Percentiles rank a stretch among this genome's conserved stretches.
Conservation (phyloP, 257 asterid genomes). For the Solanum chiquidenum region DNA sequence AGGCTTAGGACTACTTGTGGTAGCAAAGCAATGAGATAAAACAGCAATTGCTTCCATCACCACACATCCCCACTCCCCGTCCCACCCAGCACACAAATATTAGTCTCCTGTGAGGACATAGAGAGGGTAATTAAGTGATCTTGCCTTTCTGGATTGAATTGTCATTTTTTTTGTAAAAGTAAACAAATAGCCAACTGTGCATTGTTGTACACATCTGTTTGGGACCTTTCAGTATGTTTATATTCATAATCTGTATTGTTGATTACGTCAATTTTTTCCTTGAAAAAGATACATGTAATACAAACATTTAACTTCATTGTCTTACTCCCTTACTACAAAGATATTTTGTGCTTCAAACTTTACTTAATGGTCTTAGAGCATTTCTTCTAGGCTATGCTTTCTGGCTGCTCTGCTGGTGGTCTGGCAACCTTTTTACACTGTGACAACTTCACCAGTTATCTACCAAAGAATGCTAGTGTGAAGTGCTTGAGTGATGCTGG, state of each 20-base stretch:
- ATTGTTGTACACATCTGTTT: background rate
- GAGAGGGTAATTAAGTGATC: background rate
- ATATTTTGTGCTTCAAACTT: background rate
- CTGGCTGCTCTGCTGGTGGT: slow-evolving; percentile 99
- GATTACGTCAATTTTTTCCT: background rate
- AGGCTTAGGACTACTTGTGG: background rate
- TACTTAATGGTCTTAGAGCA: background rate
- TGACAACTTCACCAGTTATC: slow-evolving; percentile 52
- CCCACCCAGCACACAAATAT: background rate
- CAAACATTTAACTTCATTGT: background rate
- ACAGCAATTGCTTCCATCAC: background rate
- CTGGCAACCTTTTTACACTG: slow-evolving; percentile 80
- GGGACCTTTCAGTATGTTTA: background rate
- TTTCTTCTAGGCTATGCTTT: slow-evolving; percentile 64
- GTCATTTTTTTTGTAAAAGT: background rate
- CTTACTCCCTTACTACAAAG: background rate
- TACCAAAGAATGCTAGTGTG: slow-evolving; percentile 70
- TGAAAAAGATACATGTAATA: background rate
- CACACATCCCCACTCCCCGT: background rate
- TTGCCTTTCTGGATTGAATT: background rate
- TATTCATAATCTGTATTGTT: background rate
- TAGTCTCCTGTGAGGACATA: background rate
- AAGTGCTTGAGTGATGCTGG: slow-evolving; percentile 98
- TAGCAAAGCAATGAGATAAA: background rate
- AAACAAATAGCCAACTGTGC: background rate